Base-by-base conservation (phyloP, 2,329 filamentous ascomycete genomes). In the Seiridium unicorne region DNA sequence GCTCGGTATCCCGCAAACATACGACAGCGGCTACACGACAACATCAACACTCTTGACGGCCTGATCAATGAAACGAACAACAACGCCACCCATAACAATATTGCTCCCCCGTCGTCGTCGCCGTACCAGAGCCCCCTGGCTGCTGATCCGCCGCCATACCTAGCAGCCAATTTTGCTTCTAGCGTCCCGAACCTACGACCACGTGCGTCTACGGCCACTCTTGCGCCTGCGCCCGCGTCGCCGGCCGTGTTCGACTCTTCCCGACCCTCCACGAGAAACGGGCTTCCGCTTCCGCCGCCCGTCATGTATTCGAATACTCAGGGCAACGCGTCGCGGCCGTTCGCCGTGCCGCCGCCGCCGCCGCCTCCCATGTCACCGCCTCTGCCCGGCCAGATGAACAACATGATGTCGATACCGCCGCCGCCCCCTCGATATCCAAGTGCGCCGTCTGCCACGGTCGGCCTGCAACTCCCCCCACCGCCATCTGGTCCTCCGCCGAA, bases 281-380 rank as follows among this genome's bases (percentile, higher is more conserved):
- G 59, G 44, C 55, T 35, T 6, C 46, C 34, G n/a, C 54, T 54
- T 44, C 47, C 44, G 31, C 54, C 61, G 55, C 53, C 58, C 69
- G 73, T 63, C 73, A 87, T 87, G 84, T 87, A 85, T 74, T 79
- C 80, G 69, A 78, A 78, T 65, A 74, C 78, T 53, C 83, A 84
- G 71, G 76, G 82, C 71, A 82, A 86, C 68, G 76, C 78, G 62
- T 74, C 79, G 63, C 80, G 84, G 71, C 72, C 81, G 51, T 86
- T 81, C 69, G 81, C 81, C 67, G 76, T 86, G 63, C 84, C 82
- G 61, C 83, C 83, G 63, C 84, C 82, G 61, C 83, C 83, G 51
- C 83, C 84, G 59, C 83, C 83, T 65, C 83, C 83, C 58, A 81
- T 85, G 75, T 80, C 82, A 34, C 78, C 79, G 55, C 82, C 81